These are phyloP conservation scores for Epichloe amarillans DNA, from an alignment of 2,329 filamentous ascomycete species.

Conservation along the genomic window DNA sequence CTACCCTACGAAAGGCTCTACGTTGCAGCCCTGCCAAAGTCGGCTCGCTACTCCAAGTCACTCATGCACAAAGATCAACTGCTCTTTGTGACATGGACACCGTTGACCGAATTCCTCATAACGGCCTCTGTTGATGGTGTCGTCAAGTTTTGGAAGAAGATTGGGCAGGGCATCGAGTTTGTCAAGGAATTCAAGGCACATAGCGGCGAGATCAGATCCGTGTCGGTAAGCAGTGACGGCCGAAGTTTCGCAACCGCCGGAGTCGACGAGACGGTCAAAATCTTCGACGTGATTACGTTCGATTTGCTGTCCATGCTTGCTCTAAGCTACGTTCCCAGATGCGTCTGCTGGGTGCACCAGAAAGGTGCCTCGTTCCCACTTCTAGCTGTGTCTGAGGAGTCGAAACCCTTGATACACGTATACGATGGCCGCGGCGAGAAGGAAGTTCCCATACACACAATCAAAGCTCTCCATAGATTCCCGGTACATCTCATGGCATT, in stretches of 20 bases:
- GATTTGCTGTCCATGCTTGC: conserved; percentile 73
- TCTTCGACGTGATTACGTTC: conserved; percentile 74
- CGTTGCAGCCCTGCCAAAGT: conserved; percentile 72
- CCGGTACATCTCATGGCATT: conserved; percentile 78
- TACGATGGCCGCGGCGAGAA: conserved; percentile 85
- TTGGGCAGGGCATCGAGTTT: conserved; percentile 80
- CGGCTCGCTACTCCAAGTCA: conserved; percentile 78
- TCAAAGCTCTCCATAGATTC: conserved; percentile 67
- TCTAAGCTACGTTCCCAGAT: conserved; percentile 62
- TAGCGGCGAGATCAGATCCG: conserved; percentile 66
- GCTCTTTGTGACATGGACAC: conserved; percentile 76
- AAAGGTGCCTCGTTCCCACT: conserved; percentile 79
- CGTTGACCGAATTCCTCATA: conserved; percentile 85
- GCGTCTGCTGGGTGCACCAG: conserved; percentile 83
- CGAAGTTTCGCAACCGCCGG: conserved; percentile 88
- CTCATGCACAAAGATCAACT: conserved; percentile 98
- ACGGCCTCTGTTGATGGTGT: conserved; percentile 90
- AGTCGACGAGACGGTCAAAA: conserved; percentile 63
- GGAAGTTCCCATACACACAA: conserved; percentile 58
- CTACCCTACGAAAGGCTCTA: conserved; percentile 94
- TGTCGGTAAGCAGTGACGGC: conserved; percentile 79
- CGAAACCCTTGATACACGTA: conserved; percentile 59
- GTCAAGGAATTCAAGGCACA: conserved; percentile 97
- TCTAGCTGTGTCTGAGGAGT: conserved; percentile 68
- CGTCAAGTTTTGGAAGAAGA: conserved; percentile 99